These are phyloP conservation scores for Saturnispora sekii DNA, from an alignment of 805 yeast species.

Conservation along the genomic window DNA sequence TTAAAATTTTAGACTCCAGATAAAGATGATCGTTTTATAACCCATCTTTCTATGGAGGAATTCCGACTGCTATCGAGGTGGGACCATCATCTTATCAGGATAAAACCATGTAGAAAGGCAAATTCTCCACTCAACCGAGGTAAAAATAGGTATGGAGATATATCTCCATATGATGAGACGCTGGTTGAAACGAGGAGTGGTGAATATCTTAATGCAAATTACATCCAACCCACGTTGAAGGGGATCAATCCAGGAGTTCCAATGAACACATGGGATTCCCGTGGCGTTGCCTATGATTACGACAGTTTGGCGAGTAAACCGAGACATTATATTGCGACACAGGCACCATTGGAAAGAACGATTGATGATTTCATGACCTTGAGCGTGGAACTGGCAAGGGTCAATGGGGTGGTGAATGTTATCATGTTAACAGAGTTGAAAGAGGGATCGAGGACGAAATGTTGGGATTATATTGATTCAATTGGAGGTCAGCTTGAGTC, in stretches of 20 bases:
- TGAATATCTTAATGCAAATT: conserved; percentile 33
- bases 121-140: not conserved
- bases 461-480: conserved; percentile 17
- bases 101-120: not conserved
- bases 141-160: conserved; percentile 49
- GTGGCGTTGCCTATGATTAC: not conserved
- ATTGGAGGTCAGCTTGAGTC: not conserved
- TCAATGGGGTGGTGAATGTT: conserved; percentile 33
- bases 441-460: conserved; percentile 33
- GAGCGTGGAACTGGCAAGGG: conserved; percentile 21
- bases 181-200: conserved; percentile 29
- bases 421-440: conserved; percentile 67
- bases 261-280: not conserved
- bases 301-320: not conserved
- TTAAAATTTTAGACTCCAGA: too few relatives aligned
- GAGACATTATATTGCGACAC: conserved; percentile 51
- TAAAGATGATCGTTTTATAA: not conserved
- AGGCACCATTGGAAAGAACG: conserved; percentile 46
- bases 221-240: conserved; percentile 17
- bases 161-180: conserved; percentile 56
- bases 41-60: not conserved
- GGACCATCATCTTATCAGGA: not conserved
- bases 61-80: not conserved
- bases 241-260: not conserved
- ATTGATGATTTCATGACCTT: conserved; percentile 35